Evolutionary conservation across 2,329 filamentous ascomycete species (phyloP), one percentile per base, ranked within the genome.

Genomic region (Ophiocordyceps robertsii): DNA sequence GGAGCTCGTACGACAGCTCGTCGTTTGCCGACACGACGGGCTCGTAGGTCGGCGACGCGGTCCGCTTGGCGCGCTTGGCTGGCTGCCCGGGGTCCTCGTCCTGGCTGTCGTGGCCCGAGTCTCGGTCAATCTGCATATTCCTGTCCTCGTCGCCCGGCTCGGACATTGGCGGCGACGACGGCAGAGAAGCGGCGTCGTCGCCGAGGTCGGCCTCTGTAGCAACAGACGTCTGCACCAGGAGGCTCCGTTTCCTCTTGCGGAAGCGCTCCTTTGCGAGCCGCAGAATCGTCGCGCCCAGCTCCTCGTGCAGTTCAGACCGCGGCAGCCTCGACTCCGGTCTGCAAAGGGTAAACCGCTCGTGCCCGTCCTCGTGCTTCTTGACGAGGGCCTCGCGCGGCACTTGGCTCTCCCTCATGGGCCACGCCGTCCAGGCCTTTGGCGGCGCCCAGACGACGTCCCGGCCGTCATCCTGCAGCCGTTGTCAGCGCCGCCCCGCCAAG

Each of bases 381-480:
- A 66, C 57, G 46, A 84, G 72, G 17, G 66, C 65, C 13, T 69
- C 65, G 14, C 66, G 63, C 2, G 84, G 84, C 8, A 92, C 77
- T 24, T 71, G 63, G 8, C 67, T 62, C 5, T 73, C 67, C 17
- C 69, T 69, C 54, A 93, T 59, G 5, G 90, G 90, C 90, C 90
- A 95, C 1, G 88, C 84, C 16, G 84, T 85, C 89, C 90, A 95
- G 5, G 56, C 49, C 45, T 72, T 75, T 0, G 74, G 68, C 2
- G 73, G 73, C 5, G 58, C 59, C 70, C 75, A 80, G 37, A 62
- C 50, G 3, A 43, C 49, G 7, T 62, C 47, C 51, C 51, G 27
- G 60, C 44, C 33, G 5, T 5, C 6, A 16, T 17, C 16, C 33
- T 36, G n/a, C 3, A 17, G 31, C 31, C 31, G 14, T 13, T 10